Evolutionary conservation across 345 rosid genomes (phyloP).

Genomic region (Barbarea vulgaris): DNA sequence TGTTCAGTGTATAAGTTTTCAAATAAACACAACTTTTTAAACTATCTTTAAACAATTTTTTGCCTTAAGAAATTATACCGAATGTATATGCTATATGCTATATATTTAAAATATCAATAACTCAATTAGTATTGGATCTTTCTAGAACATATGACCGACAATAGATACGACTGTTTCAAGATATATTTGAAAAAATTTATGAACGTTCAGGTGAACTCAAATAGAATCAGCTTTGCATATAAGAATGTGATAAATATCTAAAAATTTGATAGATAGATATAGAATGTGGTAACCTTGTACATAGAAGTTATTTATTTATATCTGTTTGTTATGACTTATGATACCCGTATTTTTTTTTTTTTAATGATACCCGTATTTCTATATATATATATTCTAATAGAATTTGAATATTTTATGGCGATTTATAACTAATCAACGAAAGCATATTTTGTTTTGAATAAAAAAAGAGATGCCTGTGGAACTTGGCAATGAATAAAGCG

Average conservation of each 20-base stretch:
- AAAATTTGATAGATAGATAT: not conserved
- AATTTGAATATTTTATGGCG: not conserved
- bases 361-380: not conserved
- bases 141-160: not conserved
- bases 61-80: not conserved
- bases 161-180: not conserved
- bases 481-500: slow-evolving; percentile 39
- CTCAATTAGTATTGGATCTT: not conserved
- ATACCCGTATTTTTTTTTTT: not conserved
- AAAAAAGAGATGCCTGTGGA: slow-evolving; percentile 34
- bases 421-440: slow-evolving; percentile 7
- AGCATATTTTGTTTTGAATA: slow-evolving; percentile 20
- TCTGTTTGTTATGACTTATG: not conserved
- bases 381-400: not conserved
- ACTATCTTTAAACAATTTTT: not conserved
- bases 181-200: not conserved
- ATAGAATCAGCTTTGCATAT: not conserved
- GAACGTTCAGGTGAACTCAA: not conserved
- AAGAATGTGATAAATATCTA: not conserved
- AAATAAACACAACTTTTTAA: not conserved
- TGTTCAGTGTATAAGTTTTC: not conserved
- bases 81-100: not conserved
- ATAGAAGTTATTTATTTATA: not conserved
- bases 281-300: not conserved
- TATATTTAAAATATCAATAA: not conserved